Conservation (phyloP, 2,329 filamentous ascomycete genomes). For the Davidsoniella australis region DNA sequence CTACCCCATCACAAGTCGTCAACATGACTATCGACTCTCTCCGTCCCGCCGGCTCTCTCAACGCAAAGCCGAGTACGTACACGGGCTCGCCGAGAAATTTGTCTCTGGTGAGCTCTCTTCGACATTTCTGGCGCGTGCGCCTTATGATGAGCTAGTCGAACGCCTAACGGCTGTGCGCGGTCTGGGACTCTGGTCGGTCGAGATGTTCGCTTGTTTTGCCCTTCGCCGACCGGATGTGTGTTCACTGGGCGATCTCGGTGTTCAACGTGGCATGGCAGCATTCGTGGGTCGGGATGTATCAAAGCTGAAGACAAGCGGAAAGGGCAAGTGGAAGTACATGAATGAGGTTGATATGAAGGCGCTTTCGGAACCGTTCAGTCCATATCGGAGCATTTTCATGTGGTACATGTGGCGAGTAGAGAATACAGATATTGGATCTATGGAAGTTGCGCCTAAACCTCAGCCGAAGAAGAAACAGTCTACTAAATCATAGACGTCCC, state of each 20-base stretch:
- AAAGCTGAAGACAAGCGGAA: conserved; percentile 57
- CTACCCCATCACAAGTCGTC: conserved; percentile 57
- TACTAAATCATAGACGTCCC: too few species aligned
- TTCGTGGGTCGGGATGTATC: conserved; percentile 68
- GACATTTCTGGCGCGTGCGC: conserved; percentile 51
- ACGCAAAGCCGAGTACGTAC: conserved; percentile 89
- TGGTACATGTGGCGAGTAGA: conserved; percentile 95
- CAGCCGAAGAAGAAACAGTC: too few species aligned
- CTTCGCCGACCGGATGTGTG: conserved; percentile 91
- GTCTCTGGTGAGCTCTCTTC: conserved; percentile 55
- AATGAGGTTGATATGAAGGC: conserved; percentile 80
- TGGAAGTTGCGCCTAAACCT: conserved; percentile 20
- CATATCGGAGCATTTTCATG: conserved; percentile 88
- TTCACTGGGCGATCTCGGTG: conserved; percentile 76
- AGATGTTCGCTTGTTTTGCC: conserved; percentile 97
- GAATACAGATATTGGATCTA: conserved; percentile 53
- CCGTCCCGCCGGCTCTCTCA: conserved; percentile 79
- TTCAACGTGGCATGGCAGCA: conserved; percentile 86
- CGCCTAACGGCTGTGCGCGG: conserved; percentile 74
- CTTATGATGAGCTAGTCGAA: conserved; percentile 73
- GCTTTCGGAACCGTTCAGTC: conserved; percentile 60
- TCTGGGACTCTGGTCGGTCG: conserved; percentile 76
- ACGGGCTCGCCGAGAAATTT: conserved; percentile 73
- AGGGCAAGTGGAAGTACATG: conserved; percentile 97
- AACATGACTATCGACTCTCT: conserved; percentile 45